A percentile compares a stretch with the other conserved stretches of the same genome.
phyloP scores from a whole-genome alignment of 441 rosid genomes.

The Bocquillonia castaneifolia region DNA sequence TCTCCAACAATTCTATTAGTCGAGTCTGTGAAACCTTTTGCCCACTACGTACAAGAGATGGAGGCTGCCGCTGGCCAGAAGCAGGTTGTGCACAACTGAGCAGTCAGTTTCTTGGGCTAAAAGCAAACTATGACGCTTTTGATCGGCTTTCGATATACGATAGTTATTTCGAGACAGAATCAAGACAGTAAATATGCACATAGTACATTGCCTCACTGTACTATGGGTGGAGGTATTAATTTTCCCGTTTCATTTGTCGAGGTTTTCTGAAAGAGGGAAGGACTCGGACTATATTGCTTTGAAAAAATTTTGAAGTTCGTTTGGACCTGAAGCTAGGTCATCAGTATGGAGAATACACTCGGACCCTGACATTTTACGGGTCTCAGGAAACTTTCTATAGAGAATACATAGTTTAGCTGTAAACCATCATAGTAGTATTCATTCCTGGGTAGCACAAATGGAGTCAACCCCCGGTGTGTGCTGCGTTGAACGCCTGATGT shows the following conservation, averaged over 20 bases:
- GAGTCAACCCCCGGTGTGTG: background rate
- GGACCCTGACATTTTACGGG: constrained; percentile 23
- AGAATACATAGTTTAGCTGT: constrained; percentile 26
- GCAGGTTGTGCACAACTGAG: constrained; percentile 81
- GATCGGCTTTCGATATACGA: constrained; percentile 76
- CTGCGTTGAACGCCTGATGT: constrained; percentile 9
- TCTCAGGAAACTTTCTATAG: constrained; percentile 24
- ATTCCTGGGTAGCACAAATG: background rate
- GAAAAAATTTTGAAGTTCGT: constrained; percentile 5
- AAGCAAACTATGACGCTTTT: constrained; percentile 85
- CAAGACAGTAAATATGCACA: too few species aligned
- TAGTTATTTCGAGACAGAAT: constrained; percentile 62
- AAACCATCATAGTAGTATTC: constrained; percentile 16
- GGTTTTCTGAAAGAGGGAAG: background rate
- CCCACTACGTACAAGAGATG: constrained; percentile 65
- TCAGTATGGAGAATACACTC: constrained; percentile 4
- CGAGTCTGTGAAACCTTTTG: constrained; percentile 69
- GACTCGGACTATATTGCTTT: background rate
- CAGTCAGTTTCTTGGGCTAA: constrained; percentile 80
- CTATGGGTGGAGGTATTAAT: background rate
- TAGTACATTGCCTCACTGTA: background rate
- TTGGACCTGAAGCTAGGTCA: background rate
- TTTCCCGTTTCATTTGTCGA: background rate
- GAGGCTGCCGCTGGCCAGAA: constrained; percentile 90
- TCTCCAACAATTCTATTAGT: constrained; percentile 33